Percentiles rank a stretch among this genome's conserved stretches.
Evolutionary conservation across 495 filamentous ascomycete genomes (phyloP).

Genomic region (Neurospora terricola): DNA sequence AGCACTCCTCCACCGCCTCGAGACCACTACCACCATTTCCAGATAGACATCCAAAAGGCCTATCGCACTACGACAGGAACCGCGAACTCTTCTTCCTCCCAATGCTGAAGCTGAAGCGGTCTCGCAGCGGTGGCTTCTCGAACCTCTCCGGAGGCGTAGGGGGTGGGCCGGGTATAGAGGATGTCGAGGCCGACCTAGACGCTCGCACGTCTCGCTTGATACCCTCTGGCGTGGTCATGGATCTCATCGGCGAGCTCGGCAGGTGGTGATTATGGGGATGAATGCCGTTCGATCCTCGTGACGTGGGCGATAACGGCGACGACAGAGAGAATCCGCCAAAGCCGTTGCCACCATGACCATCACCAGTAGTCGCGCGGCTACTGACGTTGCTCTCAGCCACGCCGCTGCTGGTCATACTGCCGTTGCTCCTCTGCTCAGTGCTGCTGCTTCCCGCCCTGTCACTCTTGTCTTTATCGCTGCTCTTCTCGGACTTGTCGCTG

Average conservation of each 20-base stretch:
- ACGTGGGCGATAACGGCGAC: neutral
- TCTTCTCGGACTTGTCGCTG: conserved; percentile 21
- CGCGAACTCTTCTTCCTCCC: conserved; percentile 50
- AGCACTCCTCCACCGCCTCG: neutral
- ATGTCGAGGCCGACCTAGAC: neutral
- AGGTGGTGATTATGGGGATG: neutral
- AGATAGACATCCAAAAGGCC: neutral
- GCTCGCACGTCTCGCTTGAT: neutral
- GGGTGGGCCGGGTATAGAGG: neutral
- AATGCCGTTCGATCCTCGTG: neutral
- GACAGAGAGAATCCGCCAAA: neutral
- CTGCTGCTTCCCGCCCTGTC: conserved; percentile 4
- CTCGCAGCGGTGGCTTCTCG: conserved; percentile 24
- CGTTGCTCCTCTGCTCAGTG: conserved; percentile 10
- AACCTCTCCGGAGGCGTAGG: conserved; percentile 1
- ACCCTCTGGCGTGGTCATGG: conserved; percentile 4
- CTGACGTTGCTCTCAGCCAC: neutral
- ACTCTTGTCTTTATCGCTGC: conserved; percentile 20
- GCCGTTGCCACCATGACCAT: neutral
- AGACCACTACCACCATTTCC: neutral
- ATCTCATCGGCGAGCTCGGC: conserved; percentile 5
- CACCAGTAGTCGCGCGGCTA: neutral
- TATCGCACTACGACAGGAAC: conserved; percentile 23
- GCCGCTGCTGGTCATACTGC: conserved; percentile 4
- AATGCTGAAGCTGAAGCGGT: conserved; percentile 48